These are phyloP conservation scores for Zanthoxylum bungeanum DNA, from an alignment of 345 rosid genomes.

Conservation along the genomic window DNA sequence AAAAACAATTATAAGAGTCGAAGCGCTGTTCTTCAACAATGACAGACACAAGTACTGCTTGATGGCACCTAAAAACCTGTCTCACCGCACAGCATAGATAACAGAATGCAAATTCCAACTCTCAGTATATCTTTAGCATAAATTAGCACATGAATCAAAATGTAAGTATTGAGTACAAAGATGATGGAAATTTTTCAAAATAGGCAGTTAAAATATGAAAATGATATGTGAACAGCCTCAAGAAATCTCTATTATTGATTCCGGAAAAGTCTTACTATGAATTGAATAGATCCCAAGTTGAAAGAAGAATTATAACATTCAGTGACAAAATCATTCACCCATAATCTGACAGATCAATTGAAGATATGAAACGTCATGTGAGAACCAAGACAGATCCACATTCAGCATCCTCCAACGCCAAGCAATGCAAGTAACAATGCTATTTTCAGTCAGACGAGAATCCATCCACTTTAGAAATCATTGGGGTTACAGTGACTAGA, in stretches of 20 bases:
- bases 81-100: conserved; percentile 20
- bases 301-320: too few relatives aligned
- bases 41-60: conserved; percentile 96
- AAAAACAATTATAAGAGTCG: conserved; percentile 91
- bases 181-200: neutral
- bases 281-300: too few relatives aligned
- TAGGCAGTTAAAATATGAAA: neutral
- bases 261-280: too few relatives aligned
- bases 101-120: conserved; percentile 6
- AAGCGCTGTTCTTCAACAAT: conserved; percentile 91
- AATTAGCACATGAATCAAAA: neutral
- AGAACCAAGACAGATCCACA: neutral
- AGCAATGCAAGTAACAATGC: neutral
- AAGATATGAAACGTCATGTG: too few relatives aligned
- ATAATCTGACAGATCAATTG: too few relatives aligned
- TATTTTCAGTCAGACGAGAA: neutral
- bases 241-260: neutral
- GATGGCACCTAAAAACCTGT: conserved; percentile 98
- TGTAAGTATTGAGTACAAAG: neutral
- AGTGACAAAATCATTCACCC: too few relatives aligned
- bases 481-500: neutral
- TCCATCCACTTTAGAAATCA: neutral
- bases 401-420: neutral
- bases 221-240: neutral
- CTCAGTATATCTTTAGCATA: neutral